Evolutionary conservation across 208 protist species (phyloP), one percentile per base, ranked within the genome.

Genomic region (Leishmania guyanensis): DNA sequence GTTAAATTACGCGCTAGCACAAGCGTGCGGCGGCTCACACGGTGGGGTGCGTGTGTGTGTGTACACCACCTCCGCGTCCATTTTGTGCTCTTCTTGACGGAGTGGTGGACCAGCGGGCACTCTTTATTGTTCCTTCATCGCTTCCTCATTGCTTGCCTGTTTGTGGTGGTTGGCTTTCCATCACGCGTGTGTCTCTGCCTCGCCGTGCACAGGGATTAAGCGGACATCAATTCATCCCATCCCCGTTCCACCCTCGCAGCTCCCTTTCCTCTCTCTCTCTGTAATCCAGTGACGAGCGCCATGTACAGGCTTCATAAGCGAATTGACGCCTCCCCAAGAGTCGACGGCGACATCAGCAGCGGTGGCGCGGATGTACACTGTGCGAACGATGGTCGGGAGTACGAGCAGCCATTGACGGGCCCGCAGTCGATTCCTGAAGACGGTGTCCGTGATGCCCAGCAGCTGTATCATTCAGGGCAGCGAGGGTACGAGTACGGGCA

Each of bases 291-390:
- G 17, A 43, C 20, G 66, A 71, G 20, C 17, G 66, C 9, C 73
- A 87, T 87, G 84, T 83, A 69, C 53, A 84, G 65, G 36, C 82
- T 82, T 33, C 76, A 87, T 48, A 84, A 84, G 39, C 75, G 75
- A 43, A 51, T n/a, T 29, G 64, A 71, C 66, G 39, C 66, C 20
- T 14, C 66, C 39, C 22, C 20, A 22, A n/a, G 39, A n/a, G 33
- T 56, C 50, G 72, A 43, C 20, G 70, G 48, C n/a, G 48, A 75
- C 22, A 48, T n/a, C 48, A 10, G 20, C 68, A 36, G 62, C 26
- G 62, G 29, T 22, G 53, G 66, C 66, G 66, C 39, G 26, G 72
- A 64, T 9, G 14, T 8, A 39, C 2, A 71, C 10, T 14, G 36
- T 3, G 53, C 75, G 33, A 71, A 50, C 60, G 56, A 33, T 5